These are phyloP conservation scores for Cercospora nicotianae DNA, from an alignment of 2,329 filamentous ascomycete genomes.

Conservation along the genomic window DNA sequence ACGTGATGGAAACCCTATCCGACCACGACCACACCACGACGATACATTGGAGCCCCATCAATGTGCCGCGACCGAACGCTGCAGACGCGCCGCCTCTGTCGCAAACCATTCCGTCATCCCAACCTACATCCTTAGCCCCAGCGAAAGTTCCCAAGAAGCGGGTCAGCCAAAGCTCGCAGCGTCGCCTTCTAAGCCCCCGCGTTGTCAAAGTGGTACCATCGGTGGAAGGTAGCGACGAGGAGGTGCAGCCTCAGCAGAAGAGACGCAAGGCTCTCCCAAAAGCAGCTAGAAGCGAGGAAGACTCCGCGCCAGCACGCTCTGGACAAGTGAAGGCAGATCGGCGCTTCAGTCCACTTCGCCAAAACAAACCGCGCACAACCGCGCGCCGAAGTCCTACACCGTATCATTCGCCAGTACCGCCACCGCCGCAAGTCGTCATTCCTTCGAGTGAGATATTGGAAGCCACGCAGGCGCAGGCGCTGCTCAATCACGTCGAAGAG, in stretches of 20 bases:
- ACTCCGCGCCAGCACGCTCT: neutral
- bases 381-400: neutral
- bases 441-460: constrained; percentile 5
- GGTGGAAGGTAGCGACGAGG: neutral
- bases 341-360: constrained; percentile 6
- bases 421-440: constrained; percentile 9
- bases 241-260: constrained; percentile 1
- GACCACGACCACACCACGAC: neutral
- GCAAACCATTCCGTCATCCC: neutral
- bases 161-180: constrained; percentile 2
- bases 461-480: constrained; percentile 10
- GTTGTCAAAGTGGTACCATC: neutral
- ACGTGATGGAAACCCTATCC: constrained; percentile 3
- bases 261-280: constrained; percentile 10
- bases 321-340: neutral
- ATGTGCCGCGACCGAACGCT: neutral
- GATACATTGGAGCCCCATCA: constrained; percentile 9
- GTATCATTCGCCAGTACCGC: neutral
- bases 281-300: constrained; percentile 6
- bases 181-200: constrained; percentile 2
- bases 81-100: neutral
- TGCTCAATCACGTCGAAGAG: neutral
- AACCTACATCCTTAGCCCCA: neutral
- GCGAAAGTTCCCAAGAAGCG: constrained; percentile 3
- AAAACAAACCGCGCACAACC: neutral